These are phyloP conservation scores for Globisporangium canariense DNA, from an alignment of 352 stramenopile genomes.

Conservation along the genomic window DNA sequence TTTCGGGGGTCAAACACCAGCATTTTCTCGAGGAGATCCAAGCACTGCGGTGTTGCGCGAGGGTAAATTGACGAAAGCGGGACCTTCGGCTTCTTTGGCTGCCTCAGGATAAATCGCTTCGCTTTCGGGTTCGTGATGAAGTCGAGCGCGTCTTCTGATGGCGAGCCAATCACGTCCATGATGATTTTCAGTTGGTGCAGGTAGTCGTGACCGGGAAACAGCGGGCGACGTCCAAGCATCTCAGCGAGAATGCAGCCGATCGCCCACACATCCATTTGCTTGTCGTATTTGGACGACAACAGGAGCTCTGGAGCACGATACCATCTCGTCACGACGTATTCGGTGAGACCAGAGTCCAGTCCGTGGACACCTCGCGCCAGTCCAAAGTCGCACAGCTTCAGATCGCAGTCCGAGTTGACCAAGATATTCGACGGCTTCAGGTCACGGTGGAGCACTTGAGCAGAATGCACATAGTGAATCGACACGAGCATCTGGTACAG, in stretches of 20 bases:
- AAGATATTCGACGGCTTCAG: slow-evolving; percentile 80
- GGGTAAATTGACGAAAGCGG: slow-evolving; percentile 84
- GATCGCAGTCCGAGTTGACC: slow-evolving; percentile 78
- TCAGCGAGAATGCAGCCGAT: slow-evolving; percentile 87
- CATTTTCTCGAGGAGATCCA: slow-evolving; percentile 93
- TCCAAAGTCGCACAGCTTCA: slow-evolving; percentile 81
- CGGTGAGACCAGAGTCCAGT: slow-evolving; percentile 76
- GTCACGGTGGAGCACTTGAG: slow-evolving; percentile 73
- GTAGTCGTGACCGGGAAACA: slow-evolving; percentile 86
- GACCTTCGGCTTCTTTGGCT: slow-evolving; percentile 85
- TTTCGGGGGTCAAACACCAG: slow-evolving; percentile 91
- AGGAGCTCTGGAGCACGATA: slow-evolving; percentile 91
- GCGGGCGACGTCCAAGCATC: slow-evolving; percentile 79
- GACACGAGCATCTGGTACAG: slow-evolving; percentile 78
- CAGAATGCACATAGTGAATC: slow-evolving; percentile 78
- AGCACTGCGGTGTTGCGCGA: slow-evolving; percentile 67
- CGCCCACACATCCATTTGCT: slow-evolving; percentile 86
- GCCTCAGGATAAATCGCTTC: slow-evolving; percentile 85
- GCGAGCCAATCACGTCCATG: slow-evolving; percentile 85
- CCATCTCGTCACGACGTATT: slow-evolving; percentile 92
- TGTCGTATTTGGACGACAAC: slow-evolving; percentile 89
- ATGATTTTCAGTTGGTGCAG: slow-evolving; percentile 89
- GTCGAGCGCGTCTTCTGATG: slow-evolving; percentile 72
- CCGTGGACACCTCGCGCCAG: slow-evolving; percentile 71
- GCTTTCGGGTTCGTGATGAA: slow-evolving; percentile 90